These are phyloP conservation scores for Nicotiana obtusifolia DNA, from an alignment of 257 asterid genomes.

Conservation along the genomic window DNA sequence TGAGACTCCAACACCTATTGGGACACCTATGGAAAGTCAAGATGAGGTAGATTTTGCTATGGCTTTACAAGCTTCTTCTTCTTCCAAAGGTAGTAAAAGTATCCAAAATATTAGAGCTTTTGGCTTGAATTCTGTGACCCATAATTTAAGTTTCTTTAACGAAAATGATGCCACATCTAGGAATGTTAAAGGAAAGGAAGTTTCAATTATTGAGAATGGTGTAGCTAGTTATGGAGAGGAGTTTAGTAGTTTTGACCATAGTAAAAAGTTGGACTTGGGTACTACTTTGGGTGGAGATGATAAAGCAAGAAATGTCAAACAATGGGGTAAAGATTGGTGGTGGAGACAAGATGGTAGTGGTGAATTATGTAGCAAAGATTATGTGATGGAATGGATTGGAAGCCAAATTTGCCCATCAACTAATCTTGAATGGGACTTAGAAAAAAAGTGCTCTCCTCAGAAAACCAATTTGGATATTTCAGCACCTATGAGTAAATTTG, in stretches of 20 bases:
- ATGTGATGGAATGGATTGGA: constrained; percentile 96
- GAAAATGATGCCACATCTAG: constrained; percentile 29
- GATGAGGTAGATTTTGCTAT: constrained; percentile 94
- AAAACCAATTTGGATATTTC: constrained; percentile 21
- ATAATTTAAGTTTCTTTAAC: constrained; percentile 24
- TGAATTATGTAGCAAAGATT: constrained; percentile 82
- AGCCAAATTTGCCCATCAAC: constrained; percentile 62
- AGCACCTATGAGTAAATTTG: constrained; percentile 19
- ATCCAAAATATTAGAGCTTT: constrained; percentile 47
- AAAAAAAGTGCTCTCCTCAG: constrained; percentile 36
- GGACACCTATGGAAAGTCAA: constrained; percentile 56
- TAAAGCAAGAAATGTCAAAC: constrained; percentile 34
- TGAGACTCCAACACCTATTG: constrained; percentile 43
- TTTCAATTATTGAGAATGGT: constrained; percentile 31
- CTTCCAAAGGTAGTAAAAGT: constrained; percentile 41
- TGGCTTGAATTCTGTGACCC: constrained; percentile 34
- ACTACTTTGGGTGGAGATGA: constrained; percentile 19
- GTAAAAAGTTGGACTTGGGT: constrained; percentile 47
- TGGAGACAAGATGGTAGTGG: constrained; percentile 97
- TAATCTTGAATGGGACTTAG: constrained; percentile 62
- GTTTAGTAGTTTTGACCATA: constrained; percentile 35
- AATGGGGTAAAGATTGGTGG: constrained; percentile 99
- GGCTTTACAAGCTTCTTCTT: constrained; percentile 82
- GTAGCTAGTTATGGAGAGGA: constrained; percentile 54
- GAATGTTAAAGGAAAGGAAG: constrained; percentile 59